Base-by-base conservation (phyloP, 164 flowering plant species). In the Dillenia suffruticosa region DNA sequence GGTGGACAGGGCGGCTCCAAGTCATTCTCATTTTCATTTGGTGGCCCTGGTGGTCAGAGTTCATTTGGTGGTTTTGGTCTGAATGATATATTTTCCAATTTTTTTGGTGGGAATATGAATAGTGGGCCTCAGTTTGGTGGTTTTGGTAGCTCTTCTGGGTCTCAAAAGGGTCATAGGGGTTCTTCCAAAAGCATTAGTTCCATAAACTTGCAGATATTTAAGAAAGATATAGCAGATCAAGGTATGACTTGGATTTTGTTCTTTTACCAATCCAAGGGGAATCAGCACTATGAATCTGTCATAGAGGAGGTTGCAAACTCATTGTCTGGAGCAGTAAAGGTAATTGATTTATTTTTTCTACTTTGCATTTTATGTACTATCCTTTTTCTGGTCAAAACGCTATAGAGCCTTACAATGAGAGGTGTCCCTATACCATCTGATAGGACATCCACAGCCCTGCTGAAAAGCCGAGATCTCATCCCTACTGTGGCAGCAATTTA, bases 271-370 rank as follows among this genome's bases (percentile, higher is more conserved):
- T 75, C 95, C 12, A 63, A 64, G 66, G 81, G 72, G 32, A 65
- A 45, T 40, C 71, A 82, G 40, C 43, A 74, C 44, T 65, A 77
- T 68, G 87, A 89, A 74, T 78, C 89, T 17, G 59, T 81, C 7
- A 54, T 86, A 12, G 76, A 75, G 74, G 96, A 93, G 62, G 87
- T 82, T 61, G 84, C 75, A 44, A 67, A 59, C 58, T 77, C 84
- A 58, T 67, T 93, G 63, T 70, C 84, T 56, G 98, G 96, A 64
- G 94, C 90, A 57, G 9, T 93, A 53, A 83, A 90, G 94, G 98
- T 93, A 66, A 12, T 22, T 63, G 14, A 10, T 47, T 19, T 64
- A 32, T 16, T 24, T 54, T 56, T 53, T 46, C 12, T 40, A 44
- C 5, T 40, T 22, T 62, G 5, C 13, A 60, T 46, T 53, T 12